These are phyloP conservation scores for Globisporangium megalacanthum DNA, from an alignment of 352 stramenopile genomes.

Conservation along the genomic window DNA sequence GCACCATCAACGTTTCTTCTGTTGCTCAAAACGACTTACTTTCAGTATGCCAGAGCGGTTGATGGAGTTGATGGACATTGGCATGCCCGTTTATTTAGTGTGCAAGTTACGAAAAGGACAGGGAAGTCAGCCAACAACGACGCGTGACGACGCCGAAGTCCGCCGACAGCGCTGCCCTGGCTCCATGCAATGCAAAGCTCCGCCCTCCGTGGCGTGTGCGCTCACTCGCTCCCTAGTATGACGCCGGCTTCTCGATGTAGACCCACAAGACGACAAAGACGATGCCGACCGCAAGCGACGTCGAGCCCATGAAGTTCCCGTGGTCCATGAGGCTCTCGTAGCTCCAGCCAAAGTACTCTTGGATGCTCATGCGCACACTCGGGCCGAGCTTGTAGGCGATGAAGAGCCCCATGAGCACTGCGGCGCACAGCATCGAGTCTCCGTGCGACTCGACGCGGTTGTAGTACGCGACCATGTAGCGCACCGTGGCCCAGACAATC, in stretches of 20 bases:
- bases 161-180: background rate
- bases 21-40: too few species aligned
- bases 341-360: constrained; percentile 87
- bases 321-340: constrained; percentile 86
- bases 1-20: background rate
- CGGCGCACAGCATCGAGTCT: constrained; percentile 65
- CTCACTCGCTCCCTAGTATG: background rate
- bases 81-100: background rate
- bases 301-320: constrained; percentile 83
- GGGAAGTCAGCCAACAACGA: background rate
- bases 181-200: background rate
- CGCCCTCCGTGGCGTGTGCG: too few species aligned
- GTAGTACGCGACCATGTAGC: constrained; percentile 68
- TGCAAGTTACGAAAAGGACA: background rate
- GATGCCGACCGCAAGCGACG: constrained; percentile 72
- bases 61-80: background rate
- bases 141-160: background rate
- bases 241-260: constrained; percentile 65
- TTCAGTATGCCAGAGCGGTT: too few species aligned
- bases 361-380: constrained; percentile 80
- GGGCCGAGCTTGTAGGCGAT: constrained; percentile 74
- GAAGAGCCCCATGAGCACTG: constrained; percentile 69
- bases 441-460: constrained; percentile 67
- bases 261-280: constrained; percentile 84
- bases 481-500: constrained; percentile 72